Evolutionary conservation across 805 yeast species (phyloP).

Genomic region (Metschnikowia chrysomelidarum): DNA sequence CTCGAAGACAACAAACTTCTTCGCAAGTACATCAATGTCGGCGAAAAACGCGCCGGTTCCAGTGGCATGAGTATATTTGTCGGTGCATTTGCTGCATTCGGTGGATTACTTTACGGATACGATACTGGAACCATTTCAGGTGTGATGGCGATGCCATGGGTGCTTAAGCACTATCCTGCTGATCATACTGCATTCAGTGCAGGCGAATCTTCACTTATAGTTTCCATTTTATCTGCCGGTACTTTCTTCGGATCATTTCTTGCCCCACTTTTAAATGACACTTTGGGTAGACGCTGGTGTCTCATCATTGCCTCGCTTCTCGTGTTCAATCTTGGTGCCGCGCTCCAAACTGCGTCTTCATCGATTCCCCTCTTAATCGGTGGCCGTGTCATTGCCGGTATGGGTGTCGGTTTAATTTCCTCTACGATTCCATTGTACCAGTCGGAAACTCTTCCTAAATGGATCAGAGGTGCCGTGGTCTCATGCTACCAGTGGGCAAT

Average conservation of each 20-base stretch:
- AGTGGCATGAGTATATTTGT: too few relatives aligned
- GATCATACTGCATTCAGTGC: conserved; percentile 17
- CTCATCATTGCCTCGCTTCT: conserved; percentile 29
- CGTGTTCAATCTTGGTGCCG: conserved; percentile 34
- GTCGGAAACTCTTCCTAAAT: too few relatives aligned
- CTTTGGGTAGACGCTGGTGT: conserved; percentile 38
- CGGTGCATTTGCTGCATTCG: too few relatives aligned
- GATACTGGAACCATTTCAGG: too few relatives aligned
- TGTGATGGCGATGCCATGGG: conserved; percentile 38
- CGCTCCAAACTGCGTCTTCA: conserved; percentile 36
- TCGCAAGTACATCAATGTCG: too few relatives aligned
- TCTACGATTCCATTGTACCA: conserved; percentile 38
- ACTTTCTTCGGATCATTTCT: conserved; percentile 37
- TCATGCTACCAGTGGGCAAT: too few relatives aligned
- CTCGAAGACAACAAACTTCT: too few relatives aligned
- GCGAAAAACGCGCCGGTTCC: too few relatives aligned
- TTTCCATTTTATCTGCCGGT: too few relatives aligned
- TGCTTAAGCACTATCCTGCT: conserved; percentile 24
- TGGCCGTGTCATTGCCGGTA: conserved; percentile 38
- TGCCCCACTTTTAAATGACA: conserved; percentile 36
- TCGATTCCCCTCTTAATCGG: conserved; percentile 33
- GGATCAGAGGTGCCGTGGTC: too few relatives aligned
- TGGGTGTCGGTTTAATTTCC: conserved; percentile 40
- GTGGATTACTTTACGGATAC: too few relatives aligned
- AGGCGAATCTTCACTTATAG: conserved; percentile 22